A percentile compares a stretch with the other conserved stretches of the same genome.
Evolutionary conservation across 2,329 filamentous ascomycete genomes (phyloP).

Genomic region (Venturia pyrina): DNA sequence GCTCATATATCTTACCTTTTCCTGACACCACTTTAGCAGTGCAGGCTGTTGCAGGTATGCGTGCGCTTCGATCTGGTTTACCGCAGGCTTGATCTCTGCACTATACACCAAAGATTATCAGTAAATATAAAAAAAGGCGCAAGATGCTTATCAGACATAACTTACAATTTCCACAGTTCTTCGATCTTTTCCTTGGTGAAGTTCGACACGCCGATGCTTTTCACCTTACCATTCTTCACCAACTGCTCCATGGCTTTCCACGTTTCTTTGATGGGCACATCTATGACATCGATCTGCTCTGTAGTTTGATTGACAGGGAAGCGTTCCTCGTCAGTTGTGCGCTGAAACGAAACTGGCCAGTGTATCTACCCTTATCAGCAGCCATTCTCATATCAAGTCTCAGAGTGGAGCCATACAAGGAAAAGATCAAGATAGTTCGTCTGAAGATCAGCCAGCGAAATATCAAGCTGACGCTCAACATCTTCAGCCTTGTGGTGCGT

Average conservation of each 20-base stretch:
- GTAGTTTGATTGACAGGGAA: neutral
- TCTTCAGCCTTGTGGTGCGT: conserved; percentile 40
- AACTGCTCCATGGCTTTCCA: conserved; percentile 48
- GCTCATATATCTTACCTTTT: neutral
- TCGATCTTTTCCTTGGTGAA: conserved; percentile 46
- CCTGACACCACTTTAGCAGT: conserved; percentile 35
- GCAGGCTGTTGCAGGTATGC: conserved; percentile 51
- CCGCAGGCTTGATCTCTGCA: conserved; percentile 48
- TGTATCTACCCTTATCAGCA: neutral
- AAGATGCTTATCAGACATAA: neutral
- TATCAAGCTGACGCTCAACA: conserved; percentile 39
- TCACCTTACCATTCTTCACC: conserved; percentile 57
- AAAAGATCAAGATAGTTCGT: conserved; percentile 40
- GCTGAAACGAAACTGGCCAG: conserved; percentile 7
- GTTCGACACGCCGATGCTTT: conserved; percentile 79
- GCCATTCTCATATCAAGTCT: neutral
- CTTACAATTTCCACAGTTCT: neutral
- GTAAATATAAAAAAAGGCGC: neutral
- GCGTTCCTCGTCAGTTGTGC: neutral
- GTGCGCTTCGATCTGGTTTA: conserved; percentile 77
- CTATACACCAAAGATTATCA: conserved; percentile 55
- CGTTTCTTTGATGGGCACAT: conserved; percentile 30
- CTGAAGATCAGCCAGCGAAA: conserved; percentile 39
- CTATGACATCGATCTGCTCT: conserved; percentile 8
- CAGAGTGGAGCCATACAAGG: neutral